A percentile compares a stretch with the other conserved stretches of the same genome.
phyloP scores from a whole-genome alignment of 1,284 basidiomycete species.

The Anthracocystis walkeri region DNA sequence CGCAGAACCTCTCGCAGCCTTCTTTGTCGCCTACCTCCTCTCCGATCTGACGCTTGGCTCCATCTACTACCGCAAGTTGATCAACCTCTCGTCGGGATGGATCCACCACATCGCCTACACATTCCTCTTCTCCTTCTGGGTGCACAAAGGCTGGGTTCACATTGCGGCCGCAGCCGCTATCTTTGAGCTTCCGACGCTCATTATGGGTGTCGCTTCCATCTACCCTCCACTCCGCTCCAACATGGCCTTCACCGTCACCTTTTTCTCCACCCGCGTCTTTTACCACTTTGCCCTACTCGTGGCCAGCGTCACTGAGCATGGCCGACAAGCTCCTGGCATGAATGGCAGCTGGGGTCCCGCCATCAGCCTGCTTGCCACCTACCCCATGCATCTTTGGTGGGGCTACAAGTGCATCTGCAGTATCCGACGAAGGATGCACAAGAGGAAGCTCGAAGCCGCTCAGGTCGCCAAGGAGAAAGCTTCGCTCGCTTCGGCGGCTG shows the following conservation, averaged over 20 bases:
- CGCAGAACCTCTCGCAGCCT: slow-evolving; percentile 58
- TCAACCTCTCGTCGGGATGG: slow-evolving; percentile 68
- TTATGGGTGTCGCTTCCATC: slow-evolving; percentile 66
- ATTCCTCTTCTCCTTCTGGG: slow-evolving; percentile 58
- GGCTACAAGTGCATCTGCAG: slow-evolving; percentile 67
- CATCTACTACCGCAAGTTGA: slow-evolving; percentile 65
- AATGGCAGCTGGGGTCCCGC: slow-evolving; percentile 56
- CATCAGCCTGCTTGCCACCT: slow-evolving; percentile 53
- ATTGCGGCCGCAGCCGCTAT: slow-evolving; percentile 58
- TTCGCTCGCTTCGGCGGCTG: slow-evolving; percentile 49
- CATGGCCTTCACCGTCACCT: slow-evolving; percentile 65
- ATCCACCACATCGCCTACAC: slow-evolving; percentile 66
- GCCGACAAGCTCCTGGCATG: slow-evolving; percentile 52
- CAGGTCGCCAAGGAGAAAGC: slow-evolving; percentile 49
- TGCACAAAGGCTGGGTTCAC: slow-evolving; percentile 62
- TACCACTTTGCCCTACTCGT: slow-evolving; percentile 62
- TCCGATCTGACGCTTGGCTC: slow-evolving; percentile 63
- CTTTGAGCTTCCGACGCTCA: slow-evolving; percentile 67
- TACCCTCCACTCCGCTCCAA: slow-evolving; percentile 65
- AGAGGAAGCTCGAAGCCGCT: slow-evolving; percentile 56
- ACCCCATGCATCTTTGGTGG: slow-evolving; percentile 69
- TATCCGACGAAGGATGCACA: slow-evolving; percentile 62
- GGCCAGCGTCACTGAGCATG: slow-evolving; percentile 47
- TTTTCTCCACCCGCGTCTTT: slow-evolving; percentile 64
- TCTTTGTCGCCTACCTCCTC: slow-evolving; percentile 66